Evolutionary conservation across 495 filamentous ascomycete species (phyloP).

Genomic region (Penicillium canescens): DNA sequence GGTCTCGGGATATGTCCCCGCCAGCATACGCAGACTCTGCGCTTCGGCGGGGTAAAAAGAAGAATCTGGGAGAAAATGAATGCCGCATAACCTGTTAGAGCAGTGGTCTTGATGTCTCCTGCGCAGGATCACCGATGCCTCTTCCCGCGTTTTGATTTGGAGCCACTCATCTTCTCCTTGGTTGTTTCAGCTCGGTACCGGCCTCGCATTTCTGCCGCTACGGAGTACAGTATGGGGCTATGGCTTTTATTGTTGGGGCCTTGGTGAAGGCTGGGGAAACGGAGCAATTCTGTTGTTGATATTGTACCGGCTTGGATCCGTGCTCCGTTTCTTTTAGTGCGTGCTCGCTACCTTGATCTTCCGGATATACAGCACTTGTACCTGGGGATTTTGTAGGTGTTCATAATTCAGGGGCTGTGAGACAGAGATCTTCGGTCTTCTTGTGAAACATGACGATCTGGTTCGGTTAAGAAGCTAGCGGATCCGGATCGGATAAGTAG

Average conservation of each 20-base stretch:
- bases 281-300: not conserved
- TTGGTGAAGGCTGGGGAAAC: not conserved
- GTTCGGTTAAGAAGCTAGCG: conserved; percentile 4
- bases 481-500: no score
- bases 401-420: conserved; percentile 21
- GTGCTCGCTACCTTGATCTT: not conserved
- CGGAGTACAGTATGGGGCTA: no score
- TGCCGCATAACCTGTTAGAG: not conserved
- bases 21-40: no score
- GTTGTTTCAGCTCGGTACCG: not conserved
- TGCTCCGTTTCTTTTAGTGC: not conserved
- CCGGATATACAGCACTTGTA: no score
- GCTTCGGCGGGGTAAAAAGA: not conserved
- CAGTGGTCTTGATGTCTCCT: not conserved
- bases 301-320: not conserved
- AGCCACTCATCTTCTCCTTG: not conserved
- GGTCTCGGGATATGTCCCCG: no score
- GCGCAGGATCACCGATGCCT: not conserved
- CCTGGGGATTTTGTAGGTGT: not conserved
- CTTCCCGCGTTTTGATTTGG: not conserved
- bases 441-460: conserved; percentile 6
- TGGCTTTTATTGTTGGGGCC: not conserved
- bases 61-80: no score
- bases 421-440: conserved; percentile 16
- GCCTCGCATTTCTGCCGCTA: no score